phyloP scores from a whole-genome alignment of 192 early-diverging fungal species.

The Coemansia sp. region DNA sequence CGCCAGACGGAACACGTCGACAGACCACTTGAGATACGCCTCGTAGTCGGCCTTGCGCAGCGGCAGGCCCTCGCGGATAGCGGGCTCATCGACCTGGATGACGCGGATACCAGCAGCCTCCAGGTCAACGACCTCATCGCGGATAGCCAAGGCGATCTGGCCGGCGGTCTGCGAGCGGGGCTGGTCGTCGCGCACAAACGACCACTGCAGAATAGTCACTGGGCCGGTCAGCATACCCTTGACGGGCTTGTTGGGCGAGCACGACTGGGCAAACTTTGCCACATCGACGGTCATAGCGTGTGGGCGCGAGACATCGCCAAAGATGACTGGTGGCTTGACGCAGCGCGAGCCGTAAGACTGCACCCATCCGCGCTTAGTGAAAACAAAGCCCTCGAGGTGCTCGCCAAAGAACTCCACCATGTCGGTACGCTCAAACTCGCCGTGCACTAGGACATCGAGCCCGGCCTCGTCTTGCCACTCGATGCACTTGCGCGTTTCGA shows the following conservation, averaged over 20 bases:
- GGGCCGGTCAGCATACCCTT: constrained; percentile 99
- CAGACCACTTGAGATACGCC: constrained; percentile 94
- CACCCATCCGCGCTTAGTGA: constrained; percentile 97
- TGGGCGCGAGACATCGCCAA: constrained; percentile 91
- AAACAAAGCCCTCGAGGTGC: constrained; percentile 88
- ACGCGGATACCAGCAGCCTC: constrained; percentile 89
- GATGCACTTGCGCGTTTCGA: constrained; percentile 83
- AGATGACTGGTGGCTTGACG: constrained; percentile 97
- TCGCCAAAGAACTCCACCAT: constrained; percentile 99
- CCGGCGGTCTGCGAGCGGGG: constrained; percentile 77
- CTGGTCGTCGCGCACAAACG: constrained; percentile 98
- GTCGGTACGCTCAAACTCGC: constrained; percentile 95
- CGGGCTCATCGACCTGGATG: constrained; percentile 99
- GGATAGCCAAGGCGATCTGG: constrained; percentile 93
- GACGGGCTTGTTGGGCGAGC: constrained; percentile 83
- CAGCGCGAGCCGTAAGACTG: constrained; percentile 96
- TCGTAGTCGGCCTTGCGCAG: constrained; percentile 85
- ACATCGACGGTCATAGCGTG: constrained; percentile 90
- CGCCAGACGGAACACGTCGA: constrained; percentile 87
- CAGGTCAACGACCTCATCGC: constrained; percentile 93
- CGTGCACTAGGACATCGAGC: constrained; percentile 96
- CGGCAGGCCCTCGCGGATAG: constrained; percentile 97
- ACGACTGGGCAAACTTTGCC: constrained; percentile 83
- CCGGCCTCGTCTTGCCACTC: constrained; percentile 86
- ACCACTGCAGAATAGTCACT: constrained; percentile 98